Evolutionary conservation across 495 filamentous ascomycete species (phyloP).

Genomic region (Tuber borchii): DNA sequence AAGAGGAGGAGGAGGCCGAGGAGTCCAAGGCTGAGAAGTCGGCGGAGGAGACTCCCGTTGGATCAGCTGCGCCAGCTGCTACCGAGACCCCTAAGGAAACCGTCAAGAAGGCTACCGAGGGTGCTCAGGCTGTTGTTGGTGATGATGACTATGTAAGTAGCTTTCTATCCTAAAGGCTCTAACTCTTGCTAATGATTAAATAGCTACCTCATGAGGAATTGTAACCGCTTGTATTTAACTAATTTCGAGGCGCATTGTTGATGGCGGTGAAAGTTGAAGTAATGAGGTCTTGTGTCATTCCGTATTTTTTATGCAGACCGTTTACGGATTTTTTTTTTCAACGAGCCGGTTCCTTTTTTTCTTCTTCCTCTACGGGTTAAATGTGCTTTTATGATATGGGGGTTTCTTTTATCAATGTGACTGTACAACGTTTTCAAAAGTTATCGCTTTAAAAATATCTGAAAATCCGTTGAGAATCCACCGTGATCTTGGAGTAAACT

Average conservation of each 20-base stretch:
- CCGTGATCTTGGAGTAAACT: background rate
- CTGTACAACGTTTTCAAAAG: constrained; percentile 24
- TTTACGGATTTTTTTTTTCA: constrained; percentile 14
- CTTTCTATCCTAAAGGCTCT: background rate
- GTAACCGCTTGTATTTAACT: constrained; percentile 45
- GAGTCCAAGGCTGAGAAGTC: constrained; percentile 52
- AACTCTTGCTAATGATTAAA: background rate
- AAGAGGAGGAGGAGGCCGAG: constrained; percentile 48
- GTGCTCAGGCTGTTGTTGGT: constrained; percentile 46
- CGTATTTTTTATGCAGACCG: background rate
- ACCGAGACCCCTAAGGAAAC: constrained; percentile 48
- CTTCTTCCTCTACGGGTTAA: constrained; percentile 10
- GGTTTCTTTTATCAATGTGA: constrained; percentile 19
- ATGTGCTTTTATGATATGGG: constrained; percentile 9
- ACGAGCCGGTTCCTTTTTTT: constrained; percentile 11
- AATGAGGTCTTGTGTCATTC: constrained; percentile 19
- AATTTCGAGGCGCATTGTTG: constrained; percentile 16
- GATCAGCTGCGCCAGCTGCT: constrained; percentile 51
- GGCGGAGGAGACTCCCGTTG: constrained; percentile 14
- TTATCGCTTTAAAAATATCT: constrained; percentile 4
- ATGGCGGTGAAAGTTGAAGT: constrained; percentile 1
- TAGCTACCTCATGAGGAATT: constrained; percentile 57
- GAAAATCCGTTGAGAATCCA: constrained; percentile 17
- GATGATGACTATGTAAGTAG: constrained; percentile 45
- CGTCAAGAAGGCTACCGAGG: constrained; percentile 40